A percentile compares a stretch with the other conserved stretches of the same genome.
phyloP scores from a whole-genome alignment of 495 filamentous ascomycete species.

The Cercophora newfieldiana region DNA sequence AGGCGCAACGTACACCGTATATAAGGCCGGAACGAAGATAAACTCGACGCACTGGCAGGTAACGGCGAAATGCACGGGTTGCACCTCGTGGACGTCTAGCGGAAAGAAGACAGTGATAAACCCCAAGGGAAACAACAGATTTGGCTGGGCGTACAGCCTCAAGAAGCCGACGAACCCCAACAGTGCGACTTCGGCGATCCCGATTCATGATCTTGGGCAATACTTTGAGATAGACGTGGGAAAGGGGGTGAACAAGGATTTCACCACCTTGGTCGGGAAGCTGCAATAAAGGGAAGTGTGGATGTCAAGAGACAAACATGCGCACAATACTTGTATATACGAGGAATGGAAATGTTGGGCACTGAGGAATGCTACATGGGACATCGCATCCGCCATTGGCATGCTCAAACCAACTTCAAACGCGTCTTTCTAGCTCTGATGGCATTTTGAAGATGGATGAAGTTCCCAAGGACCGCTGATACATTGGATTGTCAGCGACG shows the following conservation, averaged over 20 bases:
- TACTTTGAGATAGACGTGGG: background rate
- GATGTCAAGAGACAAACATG: background rate
- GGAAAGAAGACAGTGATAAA: background rate
- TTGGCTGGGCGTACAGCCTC: background rate
- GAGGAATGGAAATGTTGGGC: too few relatives aligned
- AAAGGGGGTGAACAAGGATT: background rate
- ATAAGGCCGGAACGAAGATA: background rate
- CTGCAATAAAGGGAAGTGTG: background rate
- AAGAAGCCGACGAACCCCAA: constrained; percentile 6
- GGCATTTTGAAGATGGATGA: constrained; percentile 1
- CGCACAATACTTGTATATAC: background rate
- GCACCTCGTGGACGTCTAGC: background rate
- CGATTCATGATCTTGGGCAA: background rate
- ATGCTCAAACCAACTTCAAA: too few relatives aligned
- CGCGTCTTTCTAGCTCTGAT: background rate
- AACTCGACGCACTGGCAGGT: background rate
- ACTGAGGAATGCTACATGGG: too few relatives aligned
- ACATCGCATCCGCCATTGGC: too few relatives aligned
- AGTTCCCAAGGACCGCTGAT: background rate
- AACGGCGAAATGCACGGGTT: background rate
- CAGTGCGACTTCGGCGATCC: background rate
- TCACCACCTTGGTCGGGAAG: background rate
- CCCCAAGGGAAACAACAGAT: background rate
- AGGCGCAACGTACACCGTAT: background rate
- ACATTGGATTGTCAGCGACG: background rate